phyloP scores from a whole-genome alignment of 2,329 filamentous ascomycete genomes.

The Amauroascus verrucosus region DNA sequence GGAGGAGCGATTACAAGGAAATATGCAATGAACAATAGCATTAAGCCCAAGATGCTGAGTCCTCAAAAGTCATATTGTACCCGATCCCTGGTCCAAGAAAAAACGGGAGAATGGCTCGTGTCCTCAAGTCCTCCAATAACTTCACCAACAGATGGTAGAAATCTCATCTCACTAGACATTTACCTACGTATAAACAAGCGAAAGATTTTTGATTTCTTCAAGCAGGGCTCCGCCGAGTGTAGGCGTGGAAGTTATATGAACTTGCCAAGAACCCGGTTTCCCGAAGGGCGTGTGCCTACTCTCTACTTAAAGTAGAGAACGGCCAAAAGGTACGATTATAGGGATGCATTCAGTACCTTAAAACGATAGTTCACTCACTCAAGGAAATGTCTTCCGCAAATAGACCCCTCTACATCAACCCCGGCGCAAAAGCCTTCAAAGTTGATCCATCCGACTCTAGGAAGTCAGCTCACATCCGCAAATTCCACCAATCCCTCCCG shows the following conservation, averaged over 20 bases:
- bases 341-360: neutral
- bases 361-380: too few species aligned
- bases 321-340: too few species aligned
- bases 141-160: too few species aligned
- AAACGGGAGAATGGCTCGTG: too few species aligned
- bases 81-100: too few species aligned
- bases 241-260: neutral
- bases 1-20: neutral
- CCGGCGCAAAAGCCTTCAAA: constrained; percentile 14
- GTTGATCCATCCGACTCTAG: neutral
- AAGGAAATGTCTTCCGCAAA: constrained; percentile 8
- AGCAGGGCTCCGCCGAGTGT: neutral
- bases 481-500: constrained; percentile 51
- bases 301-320: neutral
- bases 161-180: too few species aligned
- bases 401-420: constrained; percentile 11
- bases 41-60: neutral
- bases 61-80: too few species aligned
- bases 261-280: neutral
- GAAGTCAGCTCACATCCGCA: constrained; percentile 20
- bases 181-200: too few species aligned
- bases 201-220: too few species aligned
- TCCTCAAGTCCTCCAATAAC: too few species aligned
- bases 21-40: neutral
- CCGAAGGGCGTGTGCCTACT: neutral